These are phyloP conservation scores for Eimeria sp. DNA, from an alignment of 169 alveolate genomes.

Conservation along the genomic window DNA sequence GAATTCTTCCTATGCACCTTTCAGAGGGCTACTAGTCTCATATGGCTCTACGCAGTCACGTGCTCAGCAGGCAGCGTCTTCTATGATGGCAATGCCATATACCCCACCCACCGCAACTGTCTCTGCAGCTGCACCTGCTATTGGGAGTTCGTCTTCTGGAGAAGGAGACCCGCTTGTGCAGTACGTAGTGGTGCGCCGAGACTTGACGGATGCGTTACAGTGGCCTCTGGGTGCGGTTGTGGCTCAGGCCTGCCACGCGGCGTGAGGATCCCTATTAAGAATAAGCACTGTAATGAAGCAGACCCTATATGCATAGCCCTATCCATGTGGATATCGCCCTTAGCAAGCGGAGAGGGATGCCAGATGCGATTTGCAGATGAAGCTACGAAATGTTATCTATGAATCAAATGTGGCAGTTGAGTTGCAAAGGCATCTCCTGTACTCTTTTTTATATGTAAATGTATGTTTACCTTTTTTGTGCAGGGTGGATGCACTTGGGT, in stretches of 20 bases:
- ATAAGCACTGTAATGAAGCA: background rate
- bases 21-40: background rate
- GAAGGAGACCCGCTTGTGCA: slow-evolving; percentile 83
- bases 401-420: background rate
- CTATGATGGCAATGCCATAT: background rate
- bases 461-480: background rate
- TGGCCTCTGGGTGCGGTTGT: slow-evolving; percentile 88
- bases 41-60: background rate
- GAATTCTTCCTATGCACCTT: background rate
- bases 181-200: slow-evolving; percentile 86
- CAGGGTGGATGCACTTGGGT: slow-evolving; percentile 76
- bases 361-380: background rate
- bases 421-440: background rate
- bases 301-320: background rate
- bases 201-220: slow-evolving; percentile 73
- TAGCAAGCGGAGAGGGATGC: background rate
- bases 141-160: background rate
- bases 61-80: background rate
- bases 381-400: background rate
- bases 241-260: slow-evolving; percentile 90
- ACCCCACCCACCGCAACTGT: background rate
- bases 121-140: background rate
- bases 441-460: background rate
- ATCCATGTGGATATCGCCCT: background rate
- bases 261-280: slow-evolving; percentile 32